Base-by-base conservation (phyloP, 768 basidiomycete species). In the Phlegmacium glaucopus region DNA sequence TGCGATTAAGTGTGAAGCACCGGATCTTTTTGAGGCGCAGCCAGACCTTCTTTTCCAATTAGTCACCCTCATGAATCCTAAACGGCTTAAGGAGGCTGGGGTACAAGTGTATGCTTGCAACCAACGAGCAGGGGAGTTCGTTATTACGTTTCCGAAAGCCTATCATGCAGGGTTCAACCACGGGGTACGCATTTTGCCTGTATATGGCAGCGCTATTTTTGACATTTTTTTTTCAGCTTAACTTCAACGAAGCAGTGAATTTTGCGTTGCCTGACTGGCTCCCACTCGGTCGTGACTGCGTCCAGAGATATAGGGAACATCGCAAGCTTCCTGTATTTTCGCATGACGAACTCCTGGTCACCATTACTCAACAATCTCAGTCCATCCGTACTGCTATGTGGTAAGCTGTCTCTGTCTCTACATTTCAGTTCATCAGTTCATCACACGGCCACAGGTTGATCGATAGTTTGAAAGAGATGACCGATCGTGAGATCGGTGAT, bases 81-180 rank as follows among this genome's bases (percentile, higher is more conserved):
- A 89, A 52, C 77, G 92, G 39, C 72, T 98, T 38, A 81, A 75
- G 44, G 84, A 92, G 51, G 89, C 89, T 49, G 95, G 90, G 22
- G 96, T 98, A 30, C 85, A 85, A 41, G 92, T 97, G 10, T 93
- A 81, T 60, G 93, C 88, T 27, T 94, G 90, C 72, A 95, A 98
- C 66, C 96, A 99, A 69, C 79, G 96, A 44, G 89, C 96, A 16
- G 93, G 94, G 42, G 96, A 98, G 71, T 95, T 97, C 64, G 94
- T 98, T 50, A 83, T 99, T 54, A 98, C 96, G 2, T 94, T 93
- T 66, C 96, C 96, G 0, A 94, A 95, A 69, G 94, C 94, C 9
- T 99, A 96, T 69, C 94, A 97, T 63, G 91, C 93, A 43, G 94
- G 94, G 2, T 98, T 97, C 74, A 98, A 98, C 64, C 96, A 98